phyloP scores from a whole-genome alignment of 257 asterid genomes.

The Leonotis leonurus region DNA sequence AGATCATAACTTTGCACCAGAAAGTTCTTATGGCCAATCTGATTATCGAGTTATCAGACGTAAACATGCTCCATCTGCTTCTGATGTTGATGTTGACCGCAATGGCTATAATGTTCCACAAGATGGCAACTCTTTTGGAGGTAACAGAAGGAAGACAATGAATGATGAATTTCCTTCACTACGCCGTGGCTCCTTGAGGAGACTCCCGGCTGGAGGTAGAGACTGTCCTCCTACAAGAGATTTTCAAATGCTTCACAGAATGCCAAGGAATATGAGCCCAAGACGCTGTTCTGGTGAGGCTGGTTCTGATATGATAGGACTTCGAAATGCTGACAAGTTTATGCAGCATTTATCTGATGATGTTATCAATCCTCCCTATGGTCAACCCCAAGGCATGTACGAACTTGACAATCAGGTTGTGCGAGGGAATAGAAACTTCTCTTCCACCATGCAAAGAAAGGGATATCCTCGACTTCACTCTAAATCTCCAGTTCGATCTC shows the following conservation, averaged over 20 bases:
- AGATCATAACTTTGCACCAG: conserved; percentile 45
- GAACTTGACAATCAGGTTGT: conserved; percentile 41
- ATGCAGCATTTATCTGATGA: conserved; percentile 44
- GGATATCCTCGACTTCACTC: conserved; percentile 49
- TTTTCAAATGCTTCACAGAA: conserved; percentile 35
- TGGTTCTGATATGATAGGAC: conserved; percentile 31
- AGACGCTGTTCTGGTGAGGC: conserved; percentile 33
- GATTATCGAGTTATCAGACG: conserved; percentile 51
- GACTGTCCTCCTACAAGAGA: conserved; percentile 40
- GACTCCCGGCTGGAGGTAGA: conserved; percentile 51
- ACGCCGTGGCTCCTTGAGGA: conserved; percentile 41
- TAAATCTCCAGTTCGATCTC: conserved; percentile 64
- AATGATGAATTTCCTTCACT: conserved; percentile 44
- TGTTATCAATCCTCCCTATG: conserved; percentile 32
- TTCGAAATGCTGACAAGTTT: conserved; percentile 40
- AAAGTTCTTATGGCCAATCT: conserved; percentile 37
- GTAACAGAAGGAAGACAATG: conserved; percentile 41
- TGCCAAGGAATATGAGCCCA: conserved; percentile 55
- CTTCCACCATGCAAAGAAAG: conserved; percentile 47
- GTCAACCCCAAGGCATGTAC: conserved; percentile 36
- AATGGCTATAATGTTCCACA: conserved; percentile 36
- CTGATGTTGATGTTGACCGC: conserved; percentile 41
- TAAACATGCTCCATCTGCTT: conserved; percentile 39
- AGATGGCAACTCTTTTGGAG: conserved; percentile 25
- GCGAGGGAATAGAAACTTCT: conserved; percentile 47